Percentiles rank a stretch among this genome's conserved stretches.
phyloP scores from a whole-genome alignment of 2,329 filamentous ascomycete genomes.

The Fusarium illudens region DNA sequence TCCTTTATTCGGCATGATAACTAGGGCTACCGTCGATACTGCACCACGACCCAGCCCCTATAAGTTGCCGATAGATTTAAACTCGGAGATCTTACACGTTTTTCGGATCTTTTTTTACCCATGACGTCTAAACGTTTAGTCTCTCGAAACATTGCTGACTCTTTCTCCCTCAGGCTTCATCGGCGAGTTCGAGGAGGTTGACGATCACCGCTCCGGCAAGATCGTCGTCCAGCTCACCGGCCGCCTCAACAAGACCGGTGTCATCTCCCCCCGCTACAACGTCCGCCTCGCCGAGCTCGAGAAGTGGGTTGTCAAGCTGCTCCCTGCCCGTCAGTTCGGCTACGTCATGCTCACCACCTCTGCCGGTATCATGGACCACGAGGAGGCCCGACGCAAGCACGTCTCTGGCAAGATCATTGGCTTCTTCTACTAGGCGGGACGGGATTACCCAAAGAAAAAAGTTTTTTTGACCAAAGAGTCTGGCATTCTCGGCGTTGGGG shows the following conservation, averaged over 20 bases:
- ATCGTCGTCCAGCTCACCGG: slow-evolving; percentile 99
- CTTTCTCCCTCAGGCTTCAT: slow-evolving; percentile 79
- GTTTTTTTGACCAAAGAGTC: slow-evolving; percentile 26
- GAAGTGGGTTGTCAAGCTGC: slow-evolving; percentile 99
- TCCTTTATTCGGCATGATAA: slow-evolving; percentile 92
- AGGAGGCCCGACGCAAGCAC: slow-evolving; percentile 99
- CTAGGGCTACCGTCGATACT: slow-evolving; percentile 89
- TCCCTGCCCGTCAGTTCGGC: slow-evolving; percentile 99
- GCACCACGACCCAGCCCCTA: slow-evolving; percentile 95
- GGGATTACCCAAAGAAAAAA: slow-evolving; percentile 43
- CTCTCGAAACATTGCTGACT: slow-evolving; percentile 85
- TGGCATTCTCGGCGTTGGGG: slow-evolving; percentile 51
- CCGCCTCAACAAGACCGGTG: slow-evolving; percentile 98
- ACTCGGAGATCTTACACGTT: slow-evolving; percentile 95
- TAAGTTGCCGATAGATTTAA: slow-evolving; percentile 99
- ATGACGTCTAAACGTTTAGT: slow-evolving; percentile 94
- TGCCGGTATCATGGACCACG: slow-evolving; percentile 99
- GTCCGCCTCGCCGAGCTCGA: slow-evolving; percentile 96
- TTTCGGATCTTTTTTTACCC: slow-evolving; percentile 67
- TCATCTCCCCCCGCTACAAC: slow-evolving; percentile 99
- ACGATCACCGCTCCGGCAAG: slow-evolving; percentile 99
- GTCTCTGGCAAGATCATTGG: slow-evolving; percentile 99
- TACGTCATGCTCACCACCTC: slow-evolving; percentile 99
- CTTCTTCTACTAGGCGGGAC: slow-evolving; percentile 88
- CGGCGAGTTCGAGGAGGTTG: slow-evolving; percentile 99